Percentiles rank a stretch among this genome's conserved stretches.
These are phyloP conservation scores for Linnemannia schmuckeri DNA, from an alignment of 192 early-diverging fungal genomes.

Conservation along the genomic window DNA sequence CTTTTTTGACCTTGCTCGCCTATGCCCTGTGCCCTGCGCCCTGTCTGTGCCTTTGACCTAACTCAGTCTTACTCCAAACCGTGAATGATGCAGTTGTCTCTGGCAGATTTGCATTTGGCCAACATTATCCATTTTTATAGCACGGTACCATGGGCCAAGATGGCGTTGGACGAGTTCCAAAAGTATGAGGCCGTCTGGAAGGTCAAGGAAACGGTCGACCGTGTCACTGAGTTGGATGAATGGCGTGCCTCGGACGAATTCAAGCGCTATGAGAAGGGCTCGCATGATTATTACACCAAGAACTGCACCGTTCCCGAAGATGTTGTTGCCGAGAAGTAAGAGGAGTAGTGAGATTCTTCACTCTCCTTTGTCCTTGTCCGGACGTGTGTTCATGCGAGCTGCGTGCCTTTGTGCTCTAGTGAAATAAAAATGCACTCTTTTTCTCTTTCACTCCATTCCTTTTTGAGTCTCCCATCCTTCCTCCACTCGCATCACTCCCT, in stretches of 20 bases:
- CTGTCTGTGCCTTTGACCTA: not conserved
- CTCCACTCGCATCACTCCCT: not conserved
- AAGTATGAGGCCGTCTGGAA: conserved; percentile 25
- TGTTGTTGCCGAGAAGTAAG: not conserved
- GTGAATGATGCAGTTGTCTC: conserved; percentile 10
- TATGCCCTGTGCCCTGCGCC: not conserved
- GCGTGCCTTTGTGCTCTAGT: no score
- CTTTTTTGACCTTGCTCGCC: not conserved
- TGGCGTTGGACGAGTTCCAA: conserved; percentile 17
- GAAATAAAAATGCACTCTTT: no score
- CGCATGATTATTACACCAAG: conserved; percentile 11
- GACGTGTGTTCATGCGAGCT: no score
- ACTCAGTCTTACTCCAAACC: not conserved
- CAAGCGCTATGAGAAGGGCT: conserved; percentile 20
- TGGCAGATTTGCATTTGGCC: conserved; percentile 36
- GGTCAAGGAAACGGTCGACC: conserved; percentile 40
- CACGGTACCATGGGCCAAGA: conserved; percentile 30
- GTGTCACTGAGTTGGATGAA: not conserved
- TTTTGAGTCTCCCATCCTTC: not conserved
- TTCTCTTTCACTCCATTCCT: not conserved
- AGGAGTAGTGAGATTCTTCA: not conserved
- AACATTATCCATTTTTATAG: conserved; percentile 26
- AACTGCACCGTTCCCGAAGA: conserved; percentile 1
- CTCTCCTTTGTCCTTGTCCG: no score
- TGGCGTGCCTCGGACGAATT: conserved; percentile 19